Evolutionary conservation across 768 basidiomycete genomes (phyloP).

Genomic region (Termitomyces sp.): DNA sequence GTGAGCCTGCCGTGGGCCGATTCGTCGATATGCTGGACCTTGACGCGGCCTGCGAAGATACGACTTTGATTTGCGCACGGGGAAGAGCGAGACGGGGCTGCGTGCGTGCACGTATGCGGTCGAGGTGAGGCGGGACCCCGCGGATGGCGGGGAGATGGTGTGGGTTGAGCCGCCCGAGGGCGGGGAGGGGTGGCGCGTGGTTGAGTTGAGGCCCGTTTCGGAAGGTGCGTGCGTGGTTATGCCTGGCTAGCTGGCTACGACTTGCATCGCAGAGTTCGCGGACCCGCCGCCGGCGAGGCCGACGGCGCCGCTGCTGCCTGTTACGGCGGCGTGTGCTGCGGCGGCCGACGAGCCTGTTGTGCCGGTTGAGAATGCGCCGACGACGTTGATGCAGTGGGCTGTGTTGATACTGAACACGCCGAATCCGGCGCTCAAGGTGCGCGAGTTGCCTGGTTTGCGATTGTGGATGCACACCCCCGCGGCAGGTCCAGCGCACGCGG

Average conservation of each 20-base stretch:
- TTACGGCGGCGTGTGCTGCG: too few species aligned
- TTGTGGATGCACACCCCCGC: too few species aligned
- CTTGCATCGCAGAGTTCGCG: too few species aligned
- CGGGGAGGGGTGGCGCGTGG: slow-evolving; percentile 53
- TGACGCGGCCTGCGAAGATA: slow-evolving; percentile 47
- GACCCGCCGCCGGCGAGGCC: too few species aligned
- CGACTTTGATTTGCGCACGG: slow-evolving; percentile 68
- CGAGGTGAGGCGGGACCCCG: slow-evolving; percentile 41
- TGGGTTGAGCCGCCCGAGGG: slow-evolving; percentile 56
- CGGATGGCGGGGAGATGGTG: slow-evolving; percentile 34
- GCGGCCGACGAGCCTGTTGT: slow-evolving; percentile 40
- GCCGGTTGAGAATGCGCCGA: slow-evolving; percentile 44
- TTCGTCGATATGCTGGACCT: too few species aligned
- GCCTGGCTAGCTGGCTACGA: too few species aligned
- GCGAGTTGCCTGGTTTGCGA: too few species aligned
- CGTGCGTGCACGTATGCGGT: slow-evolving; percentile 64
- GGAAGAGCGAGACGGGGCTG: slow-evolving; percentile 65
- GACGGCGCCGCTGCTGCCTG: too few species aligned
- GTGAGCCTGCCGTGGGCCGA: slow-evolving; percentile 27
- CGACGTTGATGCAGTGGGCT: slow-evolving; percentile 73
- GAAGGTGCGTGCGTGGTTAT: slow-evolving; percentile 59
- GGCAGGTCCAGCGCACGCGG: slow-evolving; percentile 67
- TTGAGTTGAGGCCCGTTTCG: slow-evolving; percentile 67
- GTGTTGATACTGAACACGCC: slow-evolving; percentile 74
- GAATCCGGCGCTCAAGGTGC: slow-evolving; percentile 61